Evolutionary conservation across 345 rosid genomes (phyloP), one percentile per base, ranked within the genome.

Genomic region (Moricandia moricandioides): DNA sequence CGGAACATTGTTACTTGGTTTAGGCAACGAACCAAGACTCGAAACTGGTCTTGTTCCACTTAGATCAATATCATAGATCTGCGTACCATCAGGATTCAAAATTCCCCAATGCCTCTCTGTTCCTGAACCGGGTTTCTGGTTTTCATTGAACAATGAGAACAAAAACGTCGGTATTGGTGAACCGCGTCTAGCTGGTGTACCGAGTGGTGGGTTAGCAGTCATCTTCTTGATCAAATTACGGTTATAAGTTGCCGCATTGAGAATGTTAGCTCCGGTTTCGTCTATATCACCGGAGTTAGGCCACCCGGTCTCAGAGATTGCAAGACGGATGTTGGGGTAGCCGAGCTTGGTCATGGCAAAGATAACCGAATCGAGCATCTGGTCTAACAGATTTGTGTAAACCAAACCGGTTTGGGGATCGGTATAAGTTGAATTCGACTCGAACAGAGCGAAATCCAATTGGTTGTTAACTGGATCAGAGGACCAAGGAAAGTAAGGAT

Each of bases 61-160:
- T 24, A 88, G 67, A 60, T 16, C 92, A 7, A 92, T 77, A 1
- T 85, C 87, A 12, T 87, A 92, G 4, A 80, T 66, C 0, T 80
- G 69, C 5, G 70, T 69, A 8, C 92, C 95, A 12, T 81, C 78
- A 13, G 86, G 69, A 37, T 78, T 65, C 54, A 88, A 63, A 69
- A 88, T 27, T 0, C 96, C 98, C 91, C 92, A 92, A 0, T 88
- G 93, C 65, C 95, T 84, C 85, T 88, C 95, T 1, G 90, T 88
- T 70, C 84, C 93, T 0, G 89, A 82, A 40, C 97, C 97, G 0
- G 65, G 12, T 80, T 92, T 92, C 21, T 40, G 83, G 79, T 87
- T 87, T 80, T 90, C 92, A 12, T 90, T 77, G 40, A 68, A 92
- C 66, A 88, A 59, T 1, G 96, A 83, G 80, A 88, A 92, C 47